phyloP scores from a whole-genome alignment of 2,329 filamentous ascomycete genomes.

The Venturiaceae sp. region DNA sequence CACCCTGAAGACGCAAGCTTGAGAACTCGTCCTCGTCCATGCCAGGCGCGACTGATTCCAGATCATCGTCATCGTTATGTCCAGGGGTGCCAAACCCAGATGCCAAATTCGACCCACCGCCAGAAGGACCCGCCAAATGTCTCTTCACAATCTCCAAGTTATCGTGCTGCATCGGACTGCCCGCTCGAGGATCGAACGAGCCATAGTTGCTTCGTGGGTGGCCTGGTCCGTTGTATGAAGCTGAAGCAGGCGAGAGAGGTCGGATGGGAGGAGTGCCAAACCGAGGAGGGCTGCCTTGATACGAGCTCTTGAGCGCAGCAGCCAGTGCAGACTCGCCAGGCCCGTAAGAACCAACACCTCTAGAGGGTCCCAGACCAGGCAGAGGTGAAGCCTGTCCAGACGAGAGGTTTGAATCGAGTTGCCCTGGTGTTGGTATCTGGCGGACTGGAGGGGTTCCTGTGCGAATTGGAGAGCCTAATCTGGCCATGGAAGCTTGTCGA shows the following conservation, averaged over 20 bases:
- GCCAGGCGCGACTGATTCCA: conserved; percentile 18
- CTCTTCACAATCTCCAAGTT: conserved; percentile 86
- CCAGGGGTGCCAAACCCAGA: conserved; percentile 17
- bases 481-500: conserved; percentile 8
- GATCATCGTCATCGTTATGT: conserved; percentile 10
- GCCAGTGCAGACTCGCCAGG: conserved; percentile 83
- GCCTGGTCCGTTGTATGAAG: conserved; percentile 36
- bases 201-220: conserved; percentile 67
- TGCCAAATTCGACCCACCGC: conserved; percentile 6
- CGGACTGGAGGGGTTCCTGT: conserved; percentile 38
- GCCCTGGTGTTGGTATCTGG: conserved; percentile 40
- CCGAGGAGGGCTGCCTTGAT: conserved; percentile 54
- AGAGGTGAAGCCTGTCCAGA: conserved; percentile 48
- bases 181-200: conserved; percentile 64
- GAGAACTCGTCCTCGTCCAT: conserved; percentile 76
- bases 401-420: conserved; percentile 27
- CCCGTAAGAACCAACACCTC: conserved; percentile 52
- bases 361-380: conserved; percentile 45
- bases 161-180: conserved; percentile 58
- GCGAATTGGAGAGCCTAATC: conserved; percentile 9
- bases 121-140: conserved; percentile 64
- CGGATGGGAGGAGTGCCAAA: conserved; percentile 49
- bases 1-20: conserved; percentile 83
- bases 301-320: conserved; percentile 71
- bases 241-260: conserved; percentile 45